phyloP scores from a whole-genome alignment of 2,329 filamentous ascomycete species.

The Colletotrichum sidae region DNA sequence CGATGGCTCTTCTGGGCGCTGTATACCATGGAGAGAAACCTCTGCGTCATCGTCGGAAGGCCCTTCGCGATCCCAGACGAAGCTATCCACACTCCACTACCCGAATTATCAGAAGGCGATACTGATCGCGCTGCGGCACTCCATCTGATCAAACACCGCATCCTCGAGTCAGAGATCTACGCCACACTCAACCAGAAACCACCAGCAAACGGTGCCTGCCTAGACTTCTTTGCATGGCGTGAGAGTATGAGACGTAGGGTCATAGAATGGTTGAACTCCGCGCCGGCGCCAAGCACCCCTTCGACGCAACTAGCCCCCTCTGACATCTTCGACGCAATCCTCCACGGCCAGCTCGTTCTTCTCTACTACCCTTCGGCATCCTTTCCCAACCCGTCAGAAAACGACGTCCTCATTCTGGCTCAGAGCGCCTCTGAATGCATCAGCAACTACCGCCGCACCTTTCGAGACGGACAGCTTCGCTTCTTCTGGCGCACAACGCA shows the following conservation, averaged over 20 bases:
- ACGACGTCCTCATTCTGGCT: constrained; percentile 37
- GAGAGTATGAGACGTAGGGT: constrained; percentile 38
- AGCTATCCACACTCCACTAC: too few relatives aligned
- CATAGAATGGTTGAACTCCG: constrained; percentile 36
- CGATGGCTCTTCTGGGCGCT: too few relatives aligned
- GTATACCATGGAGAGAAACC: too few relatives aligned
- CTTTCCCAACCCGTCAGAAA: constrained; percentile 32
- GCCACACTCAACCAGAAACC: too few relatives aligned
- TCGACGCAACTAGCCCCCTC: constrained; percentile 40
- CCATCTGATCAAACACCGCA: too few relatives aligned
- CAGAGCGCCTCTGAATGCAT: constrained; percentile 38
- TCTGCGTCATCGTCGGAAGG: too few relatives aligned
- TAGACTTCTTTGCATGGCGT: constrained; percentile 38
- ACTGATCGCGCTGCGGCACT: too few relatives aligned
- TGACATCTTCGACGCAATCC: constrained; percentile 40
- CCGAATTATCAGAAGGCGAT: too few relatives aligned
- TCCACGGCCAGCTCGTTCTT: constrained; percentile 37
- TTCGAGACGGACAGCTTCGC: constrained; percentile 40
- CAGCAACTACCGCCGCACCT: constrained; percentile 38
- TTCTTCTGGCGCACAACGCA: constrained; percentile 45
- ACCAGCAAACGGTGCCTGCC: constrained; percentile 24
- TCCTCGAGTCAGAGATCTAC: too few relatives aligned
- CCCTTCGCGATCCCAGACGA: too few relatives aligned
- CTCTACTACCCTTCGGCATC: constrained; percentile 40
- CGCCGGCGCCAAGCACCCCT: constrained; percentile 33